Base-by-base conservation (phyloP, 2,329 filamentous ascomycete genomes). In the Fusarium solani-melongenae region DNA sequence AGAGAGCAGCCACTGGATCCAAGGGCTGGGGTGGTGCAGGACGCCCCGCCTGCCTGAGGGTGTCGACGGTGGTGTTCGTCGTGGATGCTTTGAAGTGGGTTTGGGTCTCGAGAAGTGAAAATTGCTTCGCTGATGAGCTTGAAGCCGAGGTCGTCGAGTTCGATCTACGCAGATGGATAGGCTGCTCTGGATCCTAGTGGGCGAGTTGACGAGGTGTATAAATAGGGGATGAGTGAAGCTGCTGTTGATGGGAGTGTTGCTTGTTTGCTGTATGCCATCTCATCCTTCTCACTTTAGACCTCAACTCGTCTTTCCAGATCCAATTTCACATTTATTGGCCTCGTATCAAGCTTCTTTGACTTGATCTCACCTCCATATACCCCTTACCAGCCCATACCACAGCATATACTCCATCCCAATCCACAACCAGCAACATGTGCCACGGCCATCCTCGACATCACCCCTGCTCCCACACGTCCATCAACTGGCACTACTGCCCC, bases 121-220 rank as follows among this genome's bases (percentile, higher is more conserved):
- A 89, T 83, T 27, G 94, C 83, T 1, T 92, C 87, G 77, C 93
- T 92, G 33, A 92, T 81, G 2, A 91, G 41, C 92, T 86, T 3
- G 87, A 51, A 51, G 64, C 84, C 85, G 58, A 89, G 91, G 75
- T 81, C 9, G 79, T 82, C 15, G 46, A 36, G 49, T 24, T 64
- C 66, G 64, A 76, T 77, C 71, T 68, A 64, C 57, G 56, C 46
- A 57, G 55, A 33, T 49, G 65, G 67, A 51, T 56, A 57, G 61
- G 33, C 20, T 17, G 20, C 44, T 70, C 41, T 29, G 44, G 36
- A 44, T 31, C 36, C 15, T 27, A 53, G 20, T 24, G 11, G 44
- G 15, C 5, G 39, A 59, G 53, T 14, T 29, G 20, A 56, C 20
- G 34, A 55, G 31, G n/a, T 53, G 67, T 75, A 75, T 75, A 75